phyloP scores from a whole-genome alignment of 176 grass and related monocot species.

The Carex parvula region DNA sequence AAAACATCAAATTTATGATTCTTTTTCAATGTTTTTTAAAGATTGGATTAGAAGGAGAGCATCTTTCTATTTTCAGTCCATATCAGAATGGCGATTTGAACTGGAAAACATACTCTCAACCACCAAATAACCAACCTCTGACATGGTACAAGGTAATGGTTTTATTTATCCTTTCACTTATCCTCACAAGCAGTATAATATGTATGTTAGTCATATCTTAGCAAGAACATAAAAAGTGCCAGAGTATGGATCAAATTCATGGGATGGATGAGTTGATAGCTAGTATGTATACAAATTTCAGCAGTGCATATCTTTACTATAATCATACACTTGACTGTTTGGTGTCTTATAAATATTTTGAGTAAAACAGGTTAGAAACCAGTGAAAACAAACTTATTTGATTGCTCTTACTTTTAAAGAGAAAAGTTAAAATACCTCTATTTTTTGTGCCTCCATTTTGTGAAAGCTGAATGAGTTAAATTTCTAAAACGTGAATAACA shows the following conservation, averaged over 20 bases:
- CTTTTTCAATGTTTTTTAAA: constrained; percentile 35
- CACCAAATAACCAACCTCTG: constrained; percentile 74
- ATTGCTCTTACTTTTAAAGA: neutral
- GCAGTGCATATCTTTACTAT: neutral
- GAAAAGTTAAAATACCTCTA: no score
- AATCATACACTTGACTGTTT: neutral
- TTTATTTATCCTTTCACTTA: neutral
- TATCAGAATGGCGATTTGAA: constrained; percentile 34
- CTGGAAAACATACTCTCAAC: constrained; percentile 56
- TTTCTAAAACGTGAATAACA: neutral
- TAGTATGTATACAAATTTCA: neutral
- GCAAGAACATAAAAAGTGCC: neutral
- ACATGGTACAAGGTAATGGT: constrained; percentile 96
- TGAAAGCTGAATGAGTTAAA: neutral
- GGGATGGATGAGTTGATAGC: neutral
- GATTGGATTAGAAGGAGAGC: constrained; percentile 92
- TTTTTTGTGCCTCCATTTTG: no score
- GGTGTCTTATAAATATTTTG: neutral
- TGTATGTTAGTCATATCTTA: neutral
- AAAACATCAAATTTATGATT: neutral
- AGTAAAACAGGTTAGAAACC: neutral
- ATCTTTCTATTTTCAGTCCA: constrained; percentile 57
- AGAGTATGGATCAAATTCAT: neutral
- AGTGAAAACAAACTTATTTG: neutral
- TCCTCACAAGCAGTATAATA: neutral